Evolutionary conservation across 176 grass and related monocot species (phyloP), one percentile per base, ranked within the genome.

Genomic region (Eleusine indica): DNA sequence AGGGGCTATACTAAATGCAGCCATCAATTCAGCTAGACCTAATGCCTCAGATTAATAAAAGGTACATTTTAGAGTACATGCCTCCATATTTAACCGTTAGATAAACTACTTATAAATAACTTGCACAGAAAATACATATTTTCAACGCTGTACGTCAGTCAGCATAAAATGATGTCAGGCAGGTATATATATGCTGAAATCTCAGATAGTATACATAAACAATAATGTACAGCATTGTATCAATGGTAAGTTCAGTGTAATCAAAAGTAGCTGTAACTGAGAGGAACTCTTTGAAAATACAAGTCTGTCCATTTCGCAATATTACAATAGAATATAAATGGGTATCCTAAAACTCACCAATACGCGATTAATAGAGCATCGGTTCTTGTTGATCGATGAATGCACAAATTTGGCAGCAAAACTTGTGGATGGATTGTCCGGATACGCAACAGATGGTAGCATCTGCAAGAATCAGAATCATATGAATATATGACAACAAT

Each of bases 321-420:
- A 48, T 44, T 81, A 54, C 25, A 18, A 62, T 52, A 73, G 18
- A 6, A 74, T 5, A 78, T 40, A 84, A 29, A 67, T 78, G n/a
- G 28, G 4, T 62, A 88, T 70, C 70, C 70, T 84, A 68, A 16
- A 89, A 85, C 90, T 98, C 82, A 99, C 96, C 93, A 99, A 68
- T 35, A 99, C 96, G 12, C 91, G 84, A 83, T 99, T 99, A 76
- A 99, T 99, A 74, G 96, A 94, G 84, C 96, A 99, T 48, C 92
- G 87, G 79, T 99, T 99, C 89, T 99, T 99, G 61, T 99, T 99
- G 72, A 94, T 99, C 44, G 96, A 99, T 47, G 92, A 94, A 87
- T 99, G 96, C 39, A 99, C 96, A 85, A 99, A 99, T 92, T 99
- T 99, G 82, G 91, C 89, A 71, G 96, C 81, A 93, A 90, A 96